phyloP scores from a whole-genome alignment of 2,329 filamentous ascomycete genomes.

The Blastomyces parvus region DNA sequence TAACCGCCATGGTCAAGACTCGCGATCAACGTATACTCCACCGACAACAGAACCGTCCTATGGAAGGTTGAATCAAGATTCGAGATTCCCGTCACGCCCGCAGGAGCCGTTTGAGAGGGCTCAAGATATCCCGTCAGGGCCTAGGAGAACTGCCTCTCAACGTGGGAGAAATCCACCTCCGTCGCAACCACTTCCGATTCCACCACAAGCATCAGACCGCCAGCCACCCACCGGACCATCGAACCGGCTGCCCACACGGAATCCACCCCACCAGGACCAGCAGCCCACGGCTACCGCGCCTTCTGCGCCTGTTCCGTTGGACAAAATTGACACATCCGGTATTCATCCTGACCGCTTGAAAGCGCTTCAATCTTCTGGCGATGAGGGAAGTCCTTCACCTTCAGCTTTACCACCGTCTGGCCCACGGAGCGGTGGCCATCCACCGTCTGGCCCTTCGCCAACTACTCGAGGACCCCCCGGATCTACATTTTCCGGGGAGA shows the following conservation, averaged over 20 bases:
- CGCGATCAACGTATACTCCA: conserved; percentile 31
- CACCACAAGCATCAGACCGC: conserved; percentile 26
- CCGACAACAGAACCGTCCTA: conserved; percentile 36
- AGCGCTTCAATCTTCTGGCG: conserved; percentile 28
- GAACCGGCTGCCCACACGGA: conserved; percentile 30
- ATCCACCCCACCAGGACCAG: conserved; percentile 25
- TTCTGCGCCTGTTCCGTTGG: conserved; percentile 26
- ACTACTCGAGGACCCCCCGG: conserved; percentile 30
- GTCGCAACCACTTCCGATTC: conserved; percentile 20
- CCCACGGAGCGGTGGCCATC: conserved; percentile 30
- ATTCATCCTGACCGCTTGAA: conserved; percentile 48
- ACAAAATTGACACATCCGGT: conserved; percentile 33
- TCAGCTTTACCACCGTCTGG: conserved; percentile 32
- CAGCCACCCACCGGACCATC: conserved; percentile 38
- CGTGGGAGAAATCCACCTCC: conserved; percentile 30
- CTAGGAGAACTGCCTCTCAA: conserved; percentile 30
- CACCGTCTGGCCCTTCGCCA: conserved; percentile 29
- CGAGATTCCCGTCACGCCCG: conserved; percentile 27
- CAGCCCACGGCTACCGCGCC: conserved; percentile 21
- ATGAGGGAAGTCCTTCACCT: conserved; percentile 18
- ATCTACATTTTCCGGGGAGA: conserved; percentile 29
- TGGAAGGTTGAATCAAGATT: conserved; percentile 40
- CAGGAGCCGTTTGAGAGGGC: conserved; percentile 35
- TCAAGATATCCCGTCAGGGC: conserved; percentile 46
- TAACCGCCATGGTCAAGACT: conserved; percentile 21